A percentile compares a stretch with the other conserved stretches of the same genome.
These are phyloP conservation scores for Aspergillus sparsus DNA, from an alignment of 495 filamentous ascomycete species.

Conservation along the genomic window DNA sequence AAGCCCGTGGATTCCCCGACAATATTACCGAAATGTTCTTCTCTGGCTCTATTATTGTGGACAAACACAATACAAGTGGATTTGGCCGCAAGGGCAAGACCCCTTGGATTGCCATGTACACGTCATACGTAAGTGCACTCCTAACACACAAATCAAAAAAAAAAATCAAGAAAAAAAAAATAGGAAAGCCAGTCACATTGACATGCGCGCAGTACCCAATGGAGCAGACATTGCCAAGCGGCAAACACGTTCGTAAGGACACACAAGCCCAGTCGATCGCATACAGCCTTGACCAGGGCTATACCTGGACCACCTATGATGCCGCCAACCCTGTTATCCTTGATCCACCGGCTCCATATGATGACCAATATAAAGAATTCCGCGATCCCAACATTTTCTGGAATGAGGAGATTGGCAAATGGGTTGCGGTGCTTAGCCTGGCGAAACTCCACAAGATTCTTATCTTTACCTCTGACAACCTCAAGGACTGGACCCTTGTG, in stretches of 20 bases:
- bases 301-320: constrained; percentile 53
- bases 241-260: constrained; percentile 30
- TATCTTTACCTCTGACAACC: constrained; percentile 54
- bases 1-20: constrained; percentile 41
- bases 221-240: constrained; percentile 10
- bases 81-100: constrained; percentile 53
- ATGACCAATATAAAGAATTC: constrained; percentile 44
- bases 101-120: constrained; percentile 60
- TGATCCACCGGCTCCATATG: constrained; percentile 36
- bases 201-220: not conserved
- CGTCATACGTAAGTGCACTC: constrained; percentile 38
- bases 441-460: constrained; percentile 52
- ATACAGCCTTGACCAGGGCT: constrained; percentile 56
- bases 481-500: constrained; percentile 53
- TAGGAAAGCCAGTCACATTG: no score
- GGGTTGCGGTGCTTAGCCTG: constrained; percentile 53
- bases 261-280: constrained; percentile 58
- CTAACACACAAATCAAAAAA: not conserved
- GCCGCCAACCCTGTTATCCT: constrained; percentile 54
- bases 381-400: constrained; percentile 60
- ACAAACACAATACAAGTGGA: constrained; percentile 58
- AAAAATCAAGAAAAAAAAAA: not conserved
- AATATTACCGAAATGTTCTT: constrained; percentile 52
- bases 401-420: constrained; percentile 45
- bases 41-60: constrained; percentile 52